Conservation (phyloP, 2,329 filamentous ascomycete genomes). For the Colletotrichum kahawae region DNA sequence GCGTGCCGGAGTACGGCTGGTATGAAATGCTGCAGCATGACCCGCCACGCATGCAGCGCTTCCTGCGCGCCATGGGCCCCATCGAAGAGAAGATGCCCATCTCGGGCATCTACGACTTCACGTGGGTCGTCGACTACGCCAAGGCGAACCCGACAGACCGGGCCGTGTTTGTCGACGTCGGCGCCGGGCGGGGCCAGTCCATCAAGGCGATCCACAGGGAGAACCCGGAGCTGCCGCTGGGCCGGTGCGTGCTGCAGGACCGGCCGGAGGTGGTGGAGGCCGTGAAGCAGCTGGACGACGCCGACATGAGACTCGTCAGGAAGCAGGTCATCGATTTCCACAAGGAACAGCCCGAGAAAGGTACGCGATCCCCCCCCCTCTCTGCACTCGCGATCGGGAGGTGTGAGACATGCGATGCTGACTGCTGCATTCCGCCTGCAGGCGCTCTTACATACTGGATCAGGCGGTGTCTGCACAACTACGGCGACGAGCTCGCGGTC, state of each 20-base stretch:
- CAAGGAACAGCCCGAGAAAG: constrained; percentile 26
- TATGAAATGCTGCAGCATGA: constrained; percentile 35
- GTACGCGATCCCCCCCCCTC: not conserved
- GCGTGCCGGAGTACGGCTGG: constrained; percentile 31
- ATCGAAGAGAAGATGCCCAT: constrained; percentile 29
- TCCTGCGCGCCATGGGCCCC: constrained; percentile 35
- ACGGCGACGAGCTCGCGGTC: constrained; percentile 34
- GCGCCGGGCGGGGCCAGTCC: constrained; percentile 33
- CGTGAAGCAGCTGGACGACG: constrained; percentile 22
- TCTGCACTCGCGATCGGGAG: not conserved
- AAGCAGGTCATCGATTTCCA: constrained; percentile 33
- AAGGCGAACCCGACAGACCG: constrained; percentile 10
- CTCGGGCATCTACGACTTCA: constrained; percentile 34
- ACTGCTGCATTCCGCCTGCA: constrained; percentile 9
- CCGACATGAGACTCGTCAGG: constrained; percentile 17
- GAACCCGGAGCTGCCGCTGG: constrained; percentile 27
- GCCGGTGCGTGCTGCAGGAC: constrained; percentile 37
- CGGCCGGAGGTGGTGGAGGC: constrained; percentile 32
- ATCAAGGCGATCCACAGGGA: constrained; percentile 30
- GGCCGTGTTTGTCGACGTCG: constrained; percentile 36
- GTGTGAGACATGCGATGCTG: not conserved
- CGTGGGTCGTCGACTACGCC: constrained; percentile 28
- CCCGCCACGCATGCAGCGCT: constrained; percentile 29
- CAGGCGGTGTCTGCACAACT: constrained; percentile 43
- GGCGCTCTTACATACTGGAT: constrained; percentile 41